Evolutionary conservation across 75 land plant genomes (phyloP), one percentile per base, ranked within the genome.

Genomic region (Sequoia sempervirens): DNA sequence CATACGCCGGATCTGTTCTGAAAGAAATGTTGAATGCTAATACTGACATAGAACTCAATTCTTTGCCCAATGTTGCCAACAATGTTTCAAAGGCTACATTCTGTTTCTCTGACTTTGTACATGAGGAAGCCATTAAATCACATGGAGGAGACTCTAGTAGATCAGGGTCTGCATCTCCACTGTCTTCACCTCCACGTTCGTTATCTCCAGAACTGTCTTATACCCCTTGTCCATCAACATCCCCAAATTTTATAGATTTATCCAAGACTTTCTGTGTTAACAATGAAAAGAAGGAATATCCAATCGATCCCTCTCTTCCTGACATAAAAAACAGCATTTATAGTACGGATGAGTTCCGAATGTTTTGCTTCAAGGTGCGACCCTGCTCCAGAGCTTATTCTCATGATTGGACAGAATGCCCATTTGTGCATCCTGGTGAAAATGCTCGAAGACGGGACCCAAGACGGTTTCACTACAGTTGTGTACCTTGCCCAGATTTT

Each of bases 381-480:
- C 96, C 96, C 40, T 95, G 96, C 86, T 91, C 93, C 36, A 85
- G 96, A 75, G 93, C 93, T 23, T 93, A 93, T 84, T 91, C 95
- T 43, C 96, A 95, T 82, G 96, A 95, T 82, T 95, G 96, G 96
- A 95, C 96, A 0, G 96, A 95, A 85, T 95, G 96, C 86, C 96
- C 96, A 13, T 95, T 95, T 83, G 96, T 90, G 61, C 96, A 95
- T 80, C 96, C 96, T 34, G 95, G 96, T 50, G 96, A 95, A 88
- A 95, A 95, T 70, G 96, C 96, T 0, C 83, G 95, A 70, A 69
- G 96, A 40, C 85, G 96, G 26, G 96, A 94, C 82, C 96, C 96
- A 20, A 61, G 92, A 75, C 90, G 93, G 85, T 92, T 87, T 79
- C 88, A 88, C 69, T 95, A 95, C 87, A 95, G 93, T 86, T 95